phyloP scores from a whole-genome alignment of 495 filamentous ascomycete genomes.

The Polyplosphaeria fusca region DNA sequence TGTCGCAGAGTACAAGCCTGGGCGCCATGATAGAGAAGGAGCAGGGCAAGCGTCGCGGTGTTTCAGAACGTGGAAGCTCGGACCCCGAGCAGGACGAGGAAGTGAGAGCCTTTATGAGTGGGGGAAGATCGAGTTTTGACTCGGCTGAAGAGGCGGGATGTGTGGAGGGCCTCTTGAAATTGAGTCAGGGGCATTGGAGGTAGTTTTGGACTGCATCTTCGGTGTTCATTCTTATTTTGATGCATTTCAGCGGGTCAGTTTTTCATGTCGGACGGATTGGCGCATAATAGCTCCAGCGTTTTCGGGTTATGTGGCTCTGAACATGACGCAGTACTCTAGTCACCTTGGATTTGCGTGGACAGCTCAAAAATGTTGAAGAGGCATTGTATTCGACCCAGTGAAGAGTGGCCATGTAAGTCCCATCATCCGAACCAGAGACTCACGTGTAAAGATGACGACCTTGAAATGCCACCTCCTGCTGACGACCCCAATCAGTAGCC shows the following conservation, averaged over 20 bases:
- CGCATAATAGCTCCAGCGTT: no score
- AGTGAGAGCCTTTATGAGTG: conserved; percentile 26
- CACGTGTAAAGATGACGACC: no score
- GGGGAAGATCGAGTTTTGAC: conserved; percentile 10
- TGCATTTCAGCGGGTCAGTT: neutral
- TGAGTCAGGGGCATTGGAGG: conserved; percentile 34
- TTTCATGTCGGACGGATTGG: no score
- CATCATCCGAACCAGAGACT: no score
- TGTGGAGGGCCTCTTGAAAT: conserved; percentile 31
- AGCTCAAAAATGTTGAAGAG: no score
- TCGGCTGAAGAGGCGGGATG: conserved; percentile 31
- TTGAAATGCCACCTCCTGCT: no score
- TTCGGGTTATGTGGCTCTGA: no score
- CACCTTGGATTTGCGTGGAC: no score
- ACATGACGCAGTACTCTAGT: no score
- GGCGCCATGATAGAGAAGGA: conserved; percentile 24
- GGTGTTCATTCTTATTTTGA: neutral
- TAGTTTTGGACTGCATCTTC: neutral
- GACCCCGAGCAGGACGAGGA: conserved; percentile 33
- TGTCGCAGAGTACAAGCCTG: conserved; percentile 28
- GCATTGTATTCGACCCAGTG: no score
- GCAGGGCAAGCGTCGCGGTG: neutral
- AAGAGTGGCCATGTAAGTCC: no score
- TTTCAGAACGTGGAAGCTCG: neutral
- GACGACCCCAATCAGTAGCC: no score